Base-by-base conservation (phyloP, 2,329 filamentous ascomycete species). In the Colletotrichum sidae region DNA sequence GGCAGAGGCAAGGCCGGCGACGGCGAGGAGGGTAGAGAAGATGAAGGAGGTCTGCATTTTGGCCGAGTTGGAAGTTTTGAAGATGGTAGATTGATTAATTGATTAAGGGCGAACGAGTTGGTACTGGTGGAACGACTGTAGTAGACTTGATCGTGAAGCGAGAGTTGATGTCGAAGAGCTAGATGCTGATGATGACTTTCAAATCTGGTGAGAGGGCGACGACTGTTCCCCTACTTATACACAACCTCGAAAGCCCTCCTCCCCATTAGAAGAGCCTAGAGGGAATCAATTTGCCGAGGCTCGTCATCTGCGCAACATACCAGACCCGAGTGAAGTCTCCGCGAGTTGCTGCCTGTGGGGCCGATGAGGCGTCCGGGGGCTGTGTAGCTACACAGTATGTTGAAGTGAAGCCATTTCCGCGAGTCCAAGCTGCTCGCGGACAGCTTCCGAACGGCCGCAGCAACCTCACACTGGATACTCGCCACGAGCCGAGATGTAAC, bases 41-140 rank as follows among this genome's bases (percentile, higher is more conserved):
- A 65, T 35, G 35, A n/a, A 47, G 13, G 62, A 56, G 33, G 49
- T 47, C 52, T 62, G 58, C 58, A 65, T 65, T 39, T 56, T 65
- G 52, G 42, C 8, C 34, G 57, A 15, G 33, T 42, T 47, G 8
- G n/a, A n/a, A n/a, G 25, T 12, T 7, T 45, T 6, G 35, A 15
- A 44, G 38, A 34, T 17, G 25, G 44, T 4, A 37, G 9, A 52
- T 13, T 41, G 35, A 47, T 45, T 50, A 9, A 51, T 13, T 41
- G 35, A 47, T 45, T 50, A 9, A 51, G 12, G 25, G 37, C 46
- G 25, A 56, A 17, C 12, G 8, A 25, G 38, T 49, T 39, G 25
- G 50, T 47, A 49, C 34, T 9, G 46, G 49, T 37, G 15, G 47
- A 60, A 60, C 50, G 51, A 55, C 37, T 42, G 50, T 55, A 17